A percentile compares a stretch with the other conserved stretches of the same genome.
Conservation (phyloP, 2,329 filamentous ascomycete species). For the Trichoderma sp. region DNA sequence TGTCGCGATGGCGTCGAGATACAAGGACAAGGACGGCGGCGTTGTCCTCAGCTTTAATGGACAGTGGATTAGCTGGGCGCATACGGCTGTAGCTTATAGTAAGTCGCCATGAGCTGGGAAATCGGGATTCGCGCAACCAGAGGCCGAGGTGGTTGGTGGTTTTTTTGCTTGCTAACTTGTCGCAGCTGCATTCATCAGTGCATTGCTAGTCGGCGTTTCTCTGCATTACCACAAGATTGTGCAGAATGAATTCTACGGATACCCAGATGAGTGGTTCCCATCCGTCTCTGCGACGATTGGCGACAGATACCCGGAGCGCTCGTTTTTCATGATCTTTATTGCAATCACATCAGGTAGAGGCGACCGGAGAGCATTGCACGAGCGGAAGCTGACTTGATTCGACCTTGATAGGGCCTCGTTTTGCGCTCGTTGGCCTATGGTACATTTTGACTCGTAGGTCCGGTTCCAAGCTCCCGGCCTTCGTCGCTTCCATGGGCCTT, state of each 20-base stretch:
- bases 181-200: constrained; percentile 78
- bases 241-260: constrained; percentile 92
- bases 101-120: constrained; percentile 30
- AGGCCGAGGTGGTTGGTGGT: constrained; percentile 22
- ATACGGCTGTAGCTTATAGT: constrained; percentile 83
- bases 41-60: constrained; percentile 68
- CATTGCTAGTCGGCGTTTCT: constrained; percentile 72
- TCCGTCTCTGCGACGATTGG: constrained; percentile 96
- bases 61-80: constrained; percentile 84
- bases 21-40: constrained; percentile 63
- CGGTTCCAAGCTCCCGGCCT: constrained; percentile 72
- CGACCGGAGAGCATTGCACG: neutral
- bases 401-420: constrained; percentile 66
- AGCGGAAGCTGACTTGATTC: neutral
- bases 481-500: constrained; percentile 74
- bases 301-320: constrained; percentile 93
- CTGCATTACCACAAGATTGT: constrained; percentile 98
- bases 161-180: neutral
- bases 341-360: constrained; percentile 80
- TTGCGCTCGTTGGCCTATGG: constrained; percentile 86
- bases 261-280: constrained; percentile 93
- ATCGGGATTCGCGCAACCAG: neutral
- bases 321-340: constrained; percentile 96
- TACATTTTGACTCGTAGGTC: constrained; percentile 82
- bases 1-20: constrained; percentile 41